Evolutionary conservation across 2,329 filamentous ascomycete species (phyloP).

Genomic region (Apiospora hydei): DNA sequence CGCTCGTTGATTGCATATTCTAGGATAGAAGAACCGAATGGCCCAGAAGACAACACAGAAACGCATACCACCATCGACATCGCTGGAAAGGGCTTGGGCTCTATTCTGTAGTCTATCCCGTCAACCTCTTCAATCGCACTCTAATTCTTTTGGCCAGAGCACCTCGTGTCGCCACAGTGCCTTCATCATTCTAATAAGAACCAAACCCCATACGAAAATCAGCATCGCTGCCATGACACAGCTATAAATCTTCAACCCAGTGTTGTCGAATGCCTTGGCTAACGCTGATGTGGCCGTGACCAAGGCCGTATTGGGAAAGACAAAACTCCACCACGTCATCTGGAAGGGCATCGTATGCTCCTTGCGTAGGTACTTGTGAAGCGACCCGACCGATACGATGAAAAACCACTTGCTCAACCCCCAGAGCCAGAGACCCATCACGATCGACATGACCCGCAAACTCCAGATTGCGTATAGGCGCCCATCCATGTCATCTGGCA

Average conservation of each 20-base stretch:
- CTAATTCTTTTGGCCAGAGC: constrained; percentile 76
- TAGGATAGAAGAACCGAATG: not conserved
- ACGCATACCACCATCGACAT: not conserved
- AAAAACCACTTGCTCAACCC: constrained; percentile 87
- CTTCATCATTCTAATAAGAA: constrained; percentile 74
- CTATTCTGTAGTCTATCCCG: not conserved
- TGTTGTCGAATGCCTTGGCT: constrained; percentile 65
- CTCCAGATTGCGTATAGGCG: constrained; percentile 52
- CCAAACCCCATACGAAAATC: constrained; percentile 71
- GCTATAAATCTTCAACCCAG: constrained; percentile 70
- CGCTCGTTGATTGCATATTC: too few relatives aligned
- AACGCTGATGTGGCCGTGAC: constrained; percentile 78
- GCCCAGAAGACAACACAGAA: not conserved
- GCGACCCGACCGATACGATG: constrained; percentile 77
- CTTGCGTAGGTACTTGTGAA: constrained; percentile 69
- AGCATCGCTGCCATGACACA: constrained; percentile 72
- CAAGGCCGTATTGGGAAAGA: constrained; percentile 81
- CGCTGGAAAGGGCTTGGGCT: not conserved
- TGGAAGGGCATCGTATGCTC: constrained; percentile 73
- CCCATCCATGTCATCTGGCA: constrained; percentile 52
- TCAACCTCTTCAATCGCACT: constrained; percentile 18
- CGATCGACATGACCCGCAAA: constrained; percentile 59
- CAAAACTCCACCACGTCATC: constrained; percentile 87
- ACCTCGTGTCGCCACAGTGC: constrained; percentile 72
- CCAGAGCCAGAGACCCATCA: constrained; percentile 81